Percentiles rank a stretch among this genome's conserved stretches.
phyloP scores from a whole-genome alignment of 1,284 basidiomycete genomes.

The Cystobasidium sp. region DNA sequence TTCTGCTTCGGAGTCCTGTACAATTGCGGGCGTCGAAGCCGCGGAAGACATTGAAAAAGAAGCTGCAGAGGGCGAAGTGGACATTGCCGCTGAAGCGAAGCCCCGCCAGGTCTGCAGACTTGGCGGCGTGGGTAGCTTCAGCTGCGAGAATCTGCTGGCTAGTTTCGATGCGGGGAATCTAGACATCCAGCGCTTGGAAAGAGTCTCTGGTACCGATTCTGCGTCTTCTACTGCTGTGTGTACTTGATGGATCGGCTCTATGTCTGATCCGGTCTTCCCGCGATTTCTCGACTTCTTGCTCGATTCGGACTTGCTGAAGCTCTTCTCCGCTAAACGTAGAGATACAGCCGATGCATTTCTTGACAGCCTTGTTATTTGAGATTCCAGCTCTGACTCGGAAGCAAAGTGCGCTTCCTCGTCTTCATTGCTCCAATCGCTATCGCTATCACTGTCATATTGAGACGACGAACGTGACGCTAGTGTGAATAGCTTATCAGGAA shows the following conservation, averaged over 20 bases:
- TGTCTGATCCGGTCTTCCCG: no score
- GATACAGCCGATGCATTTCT: background rate
- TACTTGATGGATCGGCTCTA: background rate
- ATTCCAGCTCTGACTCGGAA: slow-evolving; percentile 29
- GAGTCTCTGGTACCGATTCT: background rate
- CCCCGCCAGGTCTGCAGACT: slow-evolving; percentile 26
- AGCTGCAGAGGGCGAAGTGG: slow-evolving; percentile 10
- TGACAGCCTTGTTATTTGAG: slow-evolving; percentile 16
- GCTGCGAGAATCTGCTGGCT: slow-evolving; percentile 11
- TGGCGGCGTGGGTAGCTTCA: slow-evolving; percentile 23
- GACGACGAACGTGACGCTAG: slow-evolving; percentile 7
- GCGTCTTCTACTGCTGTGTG: background rate
- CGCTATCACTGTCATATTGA: slow-evolving; percentile 10
- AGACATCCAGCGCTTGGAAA: background rate
- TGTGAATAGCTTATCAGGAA: background rate
- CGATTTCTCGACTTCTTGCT: slow-evolving; percentile 2
- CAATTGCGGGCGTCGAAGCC: background rate
- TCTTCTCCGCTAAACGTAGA: background rate
- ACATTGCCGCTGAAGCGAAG: slow-evolving; percentile 6
- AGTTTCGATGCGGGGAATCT: background rate
- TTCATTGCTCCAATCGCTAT: slow-evolving; percentile 19
- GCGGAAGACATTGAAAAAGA: slow-evolving; percentile 5
- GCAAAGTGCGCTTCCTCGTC: slow-evolving; percentile 9
- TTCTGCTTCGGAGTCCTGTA: slow-evolving; percentile 9
- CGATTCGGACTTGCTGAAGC: background rate